Conservation (phyloP, 805 yeast species). For the Jamesozyma gamospora region DNA sequence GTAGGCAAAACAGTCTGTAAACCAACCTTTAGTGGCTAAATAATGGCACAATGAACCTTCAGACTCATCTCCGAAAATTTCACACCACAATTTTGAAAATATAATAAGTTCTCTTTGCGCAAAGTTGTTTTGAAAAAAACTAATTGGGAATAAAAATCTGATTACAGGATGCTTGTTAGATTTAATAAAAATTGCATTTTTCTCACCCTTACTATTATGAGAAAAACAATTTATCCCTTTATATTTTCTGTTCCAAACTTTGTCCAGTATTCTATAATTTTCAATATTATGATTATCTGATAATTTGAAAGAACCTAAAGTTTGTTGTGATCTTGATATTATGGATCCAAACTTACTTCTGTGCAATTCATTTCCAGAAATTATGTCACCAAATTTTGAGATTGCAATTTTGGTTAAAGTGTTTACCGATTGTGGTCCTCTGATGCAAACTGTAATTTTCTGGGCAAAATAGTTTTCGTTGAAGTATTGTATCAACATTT, state of each 20-base stretch:
- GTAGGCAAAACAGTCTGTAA: conserved; percentile 35
- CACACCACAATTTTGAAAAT: conserved; percentile 41
- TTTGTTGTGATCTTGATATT: not conserved
- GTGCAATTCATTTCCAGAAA: conserved; percentile 1
- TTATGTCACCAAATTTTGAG: conserved; percentile 33
- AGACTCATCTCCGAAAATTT: conserved; percentile 55
- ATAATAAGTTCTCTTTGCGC: conserved; percentile 19
- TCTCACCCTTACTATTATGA: conserved; percentile 1
- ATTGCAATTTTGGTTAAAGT: conserved; percentile 43
- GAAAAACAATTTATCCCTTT: conserved; percentile 19
- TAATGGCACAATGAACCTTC: conserved; percentile 37
- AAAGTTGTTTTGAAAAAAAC: conserved; percentile 6
- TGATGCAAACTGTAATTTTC: conserved; percentile 48
- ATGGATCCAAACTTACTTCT: conserved; percentile 7
- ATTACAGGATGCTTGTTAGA: conserved; percentile 29
- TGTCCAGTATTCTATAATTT: conserved; percentile 15
- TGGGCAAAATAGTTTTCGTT: conserved; percentile 34
- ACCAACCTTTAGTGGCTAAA: conserved; percentile 30
- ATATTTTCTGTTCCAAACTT: conserved; percentile 15
- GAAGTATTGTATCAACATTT: conserved; percentile 33
- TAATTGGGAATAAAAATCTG: conserved; percentile 40
- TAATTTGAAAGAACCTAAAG: not conserved
- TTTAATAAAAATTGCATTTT: conserved; percentile 33
- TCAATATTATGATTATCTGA: not conserved
- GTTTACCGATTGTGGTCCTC: conserved; percentile 59